Conservation (phyloP, 192 early-diverging fungal genomes). For the Gigaspora rosea region DNA sequence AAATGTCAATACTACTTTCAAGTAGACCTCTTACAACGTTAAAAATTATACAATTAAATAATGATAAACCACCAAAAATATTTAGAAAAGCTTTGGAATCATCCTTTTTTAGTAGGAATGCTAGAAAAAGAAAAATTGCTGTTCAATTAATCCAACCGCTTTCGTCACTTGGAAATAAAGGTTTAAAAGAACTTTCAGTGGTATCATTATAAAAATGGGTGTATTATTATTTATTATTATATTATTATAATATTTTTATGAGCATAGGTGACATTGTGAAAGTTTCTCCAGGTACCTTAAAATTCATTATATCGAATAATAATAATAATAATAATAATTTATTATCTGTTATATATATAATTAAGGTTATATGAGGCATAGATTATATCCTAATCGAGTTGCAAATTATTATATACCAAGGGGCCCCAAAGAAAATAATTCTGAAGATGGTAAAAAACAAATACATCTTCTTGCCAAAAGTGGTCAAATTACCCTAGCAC, state of each 20-base stretch:
- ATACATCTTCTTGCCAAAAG: constrained; percentile 7
- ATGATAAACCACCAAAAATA: constrained; percentile 3
- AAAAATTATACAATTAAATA: background rate
- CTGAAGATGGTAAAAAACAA: background rate
- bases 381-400: background rate
- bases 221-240: background rate
- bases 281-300: background rate
- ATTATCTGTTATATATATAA: background rate
- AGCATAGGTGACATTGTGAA: background rate
- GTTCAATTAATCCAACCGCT: background rate
- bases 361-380: constrained; percentile 17
- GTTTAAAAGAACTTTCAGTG: background rate
- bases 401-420: constrained; percentile 3
- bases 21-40: background rate
- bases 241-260: background rate
- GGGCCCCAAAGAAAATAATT: background rate
- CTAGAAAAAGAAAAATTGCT: constrained; percentile 3
- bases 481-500: background rate
- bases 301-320: no score
- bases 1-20: constrained; percentile 18
- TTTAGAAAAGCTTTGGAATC: background rate
- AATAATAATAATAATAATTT: no score
- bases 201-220: background rate
- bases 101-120: background rate
- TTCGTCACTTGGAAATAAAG: constrained; percentile 10